Conservation (phyloP, 1,284 basidiomycete species). For the Veloporphyrellus conicus region DNA sequence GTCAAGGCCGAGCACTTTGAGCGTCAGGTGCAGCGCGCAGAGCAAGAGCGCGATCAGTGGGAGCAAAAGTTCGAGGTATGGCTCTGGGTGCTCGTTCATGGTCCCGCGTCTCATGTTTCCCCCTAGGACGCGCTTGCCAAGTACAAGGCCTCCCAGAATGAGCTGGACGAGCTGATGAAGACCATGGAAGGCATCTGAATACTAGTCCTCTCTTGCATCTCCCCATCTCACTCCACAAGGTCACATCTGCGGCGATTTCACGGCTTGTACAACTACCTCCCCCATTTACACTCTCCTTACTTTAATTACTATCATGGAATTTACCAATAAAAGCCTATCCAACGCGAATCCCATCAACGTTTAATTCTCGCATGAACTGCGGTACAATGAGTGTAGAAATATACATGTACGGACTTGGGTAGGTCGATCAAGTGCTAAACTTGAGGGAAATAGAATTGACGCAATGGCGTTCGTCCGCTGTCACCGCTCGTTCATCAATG, state of each 20-base stretch:
- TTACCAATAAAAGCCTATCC: constrained; percentile 11
- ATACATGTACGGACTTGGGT: too few relatives aligned
- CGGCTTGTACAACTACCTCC: constrained; percentile 23
- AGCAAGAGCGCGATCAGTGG: constrained; percentile 91
- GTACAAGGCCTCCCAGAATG: constrained; percentile 73
- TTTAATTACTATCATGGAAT: constrained; percentile 18
- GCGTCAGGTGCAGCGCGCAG: constrained; percentile 80
- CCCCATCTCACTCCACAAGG: constrained; percentile 12
- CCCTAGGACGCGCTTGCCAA: constrained; percentile 71
- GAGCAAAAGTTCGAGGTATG: constrained; percentile 93
- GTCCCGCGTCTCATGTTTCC: constrained; percentile 1
- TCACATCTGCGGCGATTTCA: constrained; percentile 18
- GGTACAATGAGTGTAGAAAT: too few relatives aligned
- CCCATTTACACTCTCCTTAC: constrained; percentile 19
- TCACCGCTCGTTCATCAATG: constrained; percentile 6
- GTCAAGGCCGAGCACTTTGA: constrained; percentile 99
- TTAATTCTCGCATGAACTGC: too few relatives aligned
- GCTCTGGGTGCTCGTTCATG: constrained; percentile 9
- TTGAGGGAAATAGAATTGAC: constrained; percentile 87
- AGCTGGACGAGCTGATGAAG: constrained; percentile 83
- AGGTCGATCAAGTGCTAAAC: too few relatives aligned
- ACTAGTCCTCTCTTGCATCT: constrained; percentile 6
- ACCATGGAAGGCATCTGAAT: constrained; percentile 78
- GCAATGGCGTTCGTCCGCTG: constrained; percentile 83
- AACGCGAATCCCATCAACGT: not conserved